Base-by-base conservation (phyloP, 2,329 filamentous ascomycete species). In the Aspergillus viridinutans region DNA sequence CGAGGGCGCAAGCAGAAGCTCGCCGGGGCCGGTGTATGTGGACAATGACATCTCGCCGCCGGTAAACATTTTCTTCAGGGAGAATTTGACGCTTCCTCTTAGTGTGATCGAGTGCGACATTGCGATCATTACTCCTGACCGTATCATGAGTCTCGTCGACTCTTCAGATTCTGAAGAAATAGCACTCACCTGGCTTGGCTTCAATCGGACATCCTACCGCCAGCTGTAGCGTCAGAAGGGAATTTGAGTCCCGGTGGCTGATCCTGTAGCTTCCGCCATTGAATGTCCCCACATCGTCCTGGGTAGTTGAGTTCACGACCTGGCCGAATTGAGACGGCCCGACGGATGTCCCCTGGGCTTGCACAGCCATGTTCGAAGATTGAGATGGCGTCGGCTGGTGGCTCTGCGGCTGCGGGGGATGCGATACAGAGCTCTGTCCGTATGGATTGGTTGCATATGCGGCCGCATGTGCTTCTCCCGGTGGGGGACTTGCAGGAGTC, bases 251-350 rank as follows among this genome's bases (percentile, higher is more conserved):
- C 23, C 94, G 83, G 70, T 99, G 94, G 68, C 90, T 94, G 70
- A 97, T 92, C 47, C 94, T 84, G 72, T 93, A 99, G 69, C 90
- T 93, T 12, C 94, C 94, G 17, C 94, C 94, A 71, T 97, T 97
- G 80, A 97, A 99, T 0, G 89, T 94, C n/a, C 94, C 94, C 1
- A 96, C 85, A 65, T 96, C 92, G 72, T 97, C 94, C 29, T 85
- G 80, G 0, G 83, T 82, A 0, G 87, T 84, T 3, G 85, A 78
- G 32, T 76, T 75, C 0, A 80, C 72, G 61, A 93, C 92, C 56
- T 88, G 82, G 3, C 76, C 77, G 38, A 73, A 70, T 3, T 77
- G 58, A 2, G 81, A 76, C 0, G 78, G 77, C 14, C 76, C 76
- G 21, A 76, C 76, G 2, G 75, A 72, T 17, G 76, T 64, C 49